Conservation (phyloP, 371 early-diverging fungal species). For the Apophysomyces trapeziformis region DNA sequence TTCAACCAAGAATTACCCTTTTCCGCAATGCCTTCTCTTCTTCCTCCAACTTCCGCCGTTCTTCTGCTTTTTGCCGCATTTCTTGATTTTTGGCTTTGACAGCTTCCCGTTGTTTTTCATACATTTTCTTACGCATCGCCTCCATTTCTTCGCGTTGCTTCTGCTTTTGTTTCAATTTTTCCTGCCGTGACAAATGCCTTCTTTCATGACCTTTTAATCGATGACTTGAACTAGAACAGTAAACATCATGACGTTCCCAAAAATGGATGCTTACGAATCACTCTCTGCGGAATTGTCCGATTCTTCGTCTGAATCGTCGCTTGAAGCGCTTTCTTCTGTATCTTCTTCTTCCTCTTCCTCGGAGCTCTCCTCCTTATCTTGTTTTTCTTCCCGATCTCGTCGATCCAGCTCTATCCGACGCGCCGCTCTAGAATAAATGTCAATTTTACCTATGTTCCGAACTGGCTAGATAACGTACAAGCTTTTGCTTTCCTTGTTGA, state of each 20-base stretch:
- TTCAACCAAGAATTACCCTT: conserved; percentile 27
- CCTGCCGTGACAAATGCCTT: conserved; percentile 54
- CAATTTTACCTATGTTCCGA: background rate
- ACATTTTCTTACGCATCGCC: conserved; percentile 37
- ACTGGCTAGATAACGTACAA: conserved; percentile 30
- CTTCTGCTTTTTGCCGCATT: conserved; percentile 48
- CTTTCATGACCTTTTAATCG: conserved; percentile 23
- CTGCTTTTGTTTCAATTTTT: conserved; percentile 55
- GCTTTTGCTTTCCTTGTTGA: conserved; percentile 66
- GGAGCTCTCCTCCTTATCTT: conserved; percentile 27
- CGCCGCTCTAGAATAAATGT: conserved; percentile 21
- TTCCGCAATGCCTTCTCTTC: conserved; percentile 50
- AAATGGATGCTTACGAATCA: conserved; percentile 32
- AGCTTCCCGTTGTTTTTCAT: conserved; percentile 49
- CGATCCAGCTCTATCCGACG: conserved; percentile 38
- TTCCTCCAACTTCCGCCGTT: conserved; percentile 55
- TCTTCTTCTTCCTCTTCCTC: conserved; percentile 28
- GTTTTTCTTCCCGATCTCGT: conserved; percentile 28
- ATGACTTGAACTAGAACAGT: conserved; percentile 16
- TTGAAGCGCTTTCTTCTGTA: conserved; percentile 24
- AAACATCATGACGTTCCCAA: background rate
- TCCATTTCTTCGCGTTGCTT: conserved; percentile 55
- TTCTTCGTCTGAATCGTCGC: conserved; percentile 37
- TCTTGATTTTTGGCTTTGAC: conserved; percentile 53
- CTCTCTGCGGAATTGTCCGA: conserved; percentile 33